Base-by-base conservation (phyloP, 805 yeast species). In the Candida xyloterini region DNA sequence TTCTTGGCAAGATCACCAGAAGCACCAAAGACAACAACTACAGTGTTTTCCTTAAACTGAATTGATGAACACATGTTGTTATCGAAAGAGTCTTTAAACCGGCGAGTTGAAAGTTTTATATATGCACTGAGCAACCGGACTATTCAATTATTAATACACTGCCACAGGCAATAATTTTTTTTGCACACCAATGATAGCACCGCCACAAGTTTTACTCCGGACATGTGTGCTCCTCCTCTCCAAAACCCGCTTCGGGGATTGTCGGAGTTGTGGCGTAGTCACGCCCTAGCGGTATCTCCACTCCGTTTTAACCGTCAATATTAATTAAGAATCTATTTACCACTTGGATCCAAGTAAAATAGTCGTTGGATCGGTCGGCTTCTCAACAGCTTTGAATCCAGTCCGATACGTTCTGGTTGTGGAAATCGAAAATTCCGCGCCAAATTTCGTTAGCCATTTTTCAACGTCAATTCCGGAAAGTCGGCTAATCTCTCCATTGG, bases 1-100 rank as follows among this genome's bases (percentile, higher is more conserved):
- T 90, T 90, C 70, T 87, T 88, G 40, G 96, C 96, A 50, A 90
- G 71, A 63, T 90, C 96, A 37, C 97, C 97, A 15, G 95, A 85
- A 30, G 97, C 97, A 38, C 97, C 97, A 55, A 89, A 84, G 22
- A 90, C 95, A 20, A 82, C 86, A 54, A 90, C 73, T 30, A 78
- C 71, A 7, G 86, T 80, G 65, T 84, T 68, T 48, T 82, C 77
- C 44, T 76, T 79, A 62, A 84, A 84, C 43, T 71, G 54, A 35
- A 56, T 51, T 9, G 56, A 45, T 34, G 40, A 23, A 25, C 54
- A 46, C 52, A 51, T 53, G 32, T 16, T 28, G 20, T 18, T 18
- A 18, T 18, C 20, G 6, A 4, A 18, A 18, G 4, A 18, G 20
- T 18, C 6, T 18, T 18, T 18, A 18, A 18, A 18, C 20, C 6